Base-by-base conservation (phyloP, 2,329 filamentous ascomycete species). In the Colletotrichum melonis region DNA sequence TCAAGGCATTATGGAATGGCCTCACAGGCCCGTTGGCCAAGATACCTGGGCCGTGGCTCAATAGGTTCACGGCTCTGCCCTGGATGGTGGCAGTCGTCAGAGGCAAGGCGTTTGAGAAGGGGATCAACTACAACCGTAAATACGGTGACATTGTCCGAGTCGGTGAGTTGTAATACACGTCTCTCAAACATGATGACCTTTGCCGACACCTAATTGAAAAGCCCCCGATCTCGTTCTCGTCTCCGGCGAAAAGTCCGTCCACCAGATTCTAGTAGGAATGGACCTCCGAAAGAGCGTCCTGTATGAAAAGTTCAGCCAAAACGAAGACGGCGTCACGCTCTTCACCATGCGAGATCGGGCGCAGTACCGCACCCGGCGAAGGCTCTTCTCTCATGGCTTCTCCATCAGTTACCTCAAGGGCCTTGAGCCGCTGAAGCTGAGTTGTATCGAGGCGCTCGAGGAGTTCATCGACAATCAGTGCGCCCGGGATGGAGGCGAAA, bases 221-320 rank as follows among this genome's bases (percentile, higher is more conserved):
- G 42, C 42, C 9, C 42, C 42, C 7, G 42, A 49, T 49, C 42
- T 49, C 3, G 42, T 49, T 9, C 42, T 49, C 7, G 42, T 49
- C 5, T 49, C 42, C 8, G 42, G 22, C 19, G 42, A 49, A 49
- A 22, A 49, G 42, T 49, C 42, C 42, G 19, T 49, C 42, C 8
- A 49, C 19, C 42, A 49, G 8, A 49, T 49, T n/a, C 19, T 49
- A 11, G 42, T 22, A 5, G 42, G 19, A 19, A 22, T 22, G 42
- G 42, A 49, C 4, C 42, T 49, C 42, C 42, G 42, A 49, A 49
- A 49, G 42, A 49, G 67, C 67, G 32, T 55, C 7, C 22, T 56
- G 8, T 69, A 69, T 24, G 67, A 69, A 12, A 63, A 56, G 60
- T 69, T 69, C 59, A 49, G 67, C 22, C 59, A 46, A 35, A 38